Base-by-base conservation (phyloP, 495 filamentous ascomycete species). In the Saxophila tyrrhenica region DNA sequence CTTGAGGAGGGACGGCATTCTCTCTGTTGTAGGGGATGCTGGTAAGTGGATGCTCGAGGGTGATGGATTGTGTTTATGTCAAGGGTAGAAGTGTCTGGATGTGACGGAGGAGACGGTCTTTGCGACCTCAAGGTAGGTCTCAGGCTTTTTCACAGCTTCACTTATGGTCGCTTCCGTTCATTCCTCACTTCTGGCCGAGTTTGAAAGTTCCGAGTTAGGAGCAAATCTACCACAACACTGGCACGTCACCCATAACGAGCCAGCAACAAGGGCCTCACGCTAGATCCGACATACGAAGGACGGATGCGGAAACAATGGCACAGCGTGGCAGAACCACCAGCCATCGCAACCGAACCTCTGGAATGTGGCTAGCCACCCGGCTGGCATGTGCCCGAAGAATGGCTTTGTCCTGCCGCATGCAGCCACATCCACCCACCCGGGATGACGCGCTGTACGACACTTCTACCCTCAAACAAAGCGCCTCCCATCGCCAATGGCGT, bases 331-430 rank as follows among this genome's bases (percentile, higher is more conserved):
- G 48, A n/a, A 29, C 19, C 53, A 43, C 17, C 45, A 24, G 45
- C 53, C 49, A 50, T 38, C 54, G 24, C 39, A 52, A 41, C 11
- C 25, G 20, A 15, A 10, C 9, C 46, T 11, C 50, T 51, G 54
- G 54, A 57, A 57, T 57, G 54, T 57, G 54, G 48, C 48, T 49
- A 25, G 25, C 17, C 41, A 21, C 17, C 3, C 5, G 41, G 17
- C 41, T 44, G 16, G 41, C 41, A 44, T 44, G 41, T 38, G 25
- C 39, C 29, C 42, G n/a, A 19, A 45, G 39, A 47, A 32, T 50
- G 39, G 23, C 48, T 39, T 56, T 51, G 47, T 57, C 32, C 42
- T 16, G 23, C 15, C 20, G 17, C 25, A 11, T n/a, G 48, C 48
- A 50, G 32, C 48, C 48, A 50, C 11, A 38, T 15, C 3, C 17